These are phyloP conservation scores for Arabidopsis lyrata DNA, from an alignment of 441 rosid species.

Conservation along the genomic window DNA sequence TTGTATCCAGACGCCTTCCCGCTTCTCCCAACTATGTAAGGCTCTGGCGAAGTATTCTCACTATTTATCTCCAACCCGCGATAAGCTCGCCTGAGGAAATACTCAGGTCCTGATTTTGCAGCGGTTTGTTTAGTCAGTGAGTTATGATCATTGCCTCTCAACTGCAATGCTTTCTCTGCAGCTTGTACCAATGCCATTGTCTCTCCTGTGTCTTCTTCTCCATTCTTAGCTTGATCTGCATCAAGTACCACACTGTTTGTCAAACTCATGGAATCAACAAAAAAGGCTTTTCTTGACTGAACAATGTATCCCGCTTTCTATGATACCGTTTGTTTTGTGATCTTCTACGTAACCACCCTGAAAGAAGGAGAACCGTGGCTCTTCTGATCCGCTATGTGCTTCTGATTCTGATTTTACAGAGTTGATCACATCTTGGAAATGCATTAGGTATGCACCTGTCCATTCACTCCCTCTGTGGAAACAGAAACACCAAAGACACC, in stretches of 20 bases:
- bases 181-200: slow-evolving; percentile 67
- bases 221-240: slow-evolving; percentile 46
- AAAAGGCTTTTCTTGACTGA: not conserved
- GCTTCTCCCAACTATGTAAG: slow-evolving; percentile 69
- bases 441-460: slow-evolving; percentile 88
- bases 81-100: slow-evolving; percentile 63
- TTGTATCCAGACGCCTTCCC: slow-evolving; percentile 83
- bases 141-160: slow-evolving; percentile 53
- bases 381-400: slow-evolving; percentile 49
- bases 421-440: slow-evolving; percentile 71
- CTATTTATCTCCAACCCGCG: slow-evolving; percentile 73
- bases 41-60: slow-evolving; percentile 57
- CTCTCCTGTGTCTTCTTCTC: slow-evolving; percentile 50
- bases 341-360: slow-evolving; percentile 86
- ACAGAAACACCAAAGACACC: slow-evolving; percentile 31
- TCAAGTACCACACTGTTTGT: slow-evolving; percentile 21
- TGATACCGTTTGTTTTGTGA: slow-evolving; percentile 58
- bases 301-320: not conserved
- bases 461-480: slow-evolving; percentile 79
- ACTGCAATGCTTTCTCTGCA: slow-evolving; percentile 69
- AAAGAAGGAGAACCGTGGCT: slow-evolving; percentile 87
- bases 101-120: slow-evolving; percentile 82
- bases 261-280: slow-evolving; percentile 14
- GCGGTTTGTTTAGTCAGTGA: slow-evolving; percentile 54
- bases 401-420: slow-evolving; percentile 48